These are phyloP conservation scores for Adenanthera pavonina DNA, from an alignment of 306 rosid species.

Conservation along the genomic window DNA sequence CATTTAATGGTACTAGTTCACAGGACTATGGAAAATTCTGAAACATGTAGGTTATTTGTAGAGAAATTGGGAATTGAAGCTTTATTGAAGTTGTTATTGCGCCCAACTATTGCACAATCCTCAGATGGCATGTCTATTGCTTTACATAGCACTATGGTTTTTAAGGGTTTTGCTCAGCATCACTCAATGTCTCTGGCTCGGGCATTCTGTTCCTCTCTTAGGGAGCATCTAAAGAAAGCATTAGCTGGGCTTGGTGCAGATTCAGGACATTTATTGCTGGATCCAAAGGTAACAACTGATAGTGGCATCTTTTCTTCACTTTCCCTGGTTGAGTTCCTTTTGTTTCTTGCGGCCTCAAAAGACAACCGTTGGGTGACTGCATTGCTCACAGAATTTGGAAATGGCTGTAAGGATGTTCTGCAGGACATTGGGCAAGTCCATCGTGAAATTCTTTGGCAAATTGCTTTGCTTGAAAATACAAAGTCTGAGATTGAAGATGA, in stretches of 20 bases:
- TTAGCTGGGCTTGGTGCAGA: slow-evolving; percentile 63
- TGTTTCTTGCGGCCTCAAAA: slow-evolving; percentile 95
- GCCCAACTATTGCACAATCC: slow-evolving; percentile 82
- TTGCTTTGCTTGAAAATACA: slow-evolving; percentile 81
- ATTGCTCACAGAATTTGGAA: slow-evolving; percentile 87
- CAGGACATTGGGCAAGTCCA: slow-evolving; percentile 85
- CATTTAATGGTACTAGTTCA: slow-evolving; percentile 95
- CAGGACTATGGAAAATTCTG: slow-evolving; percentile 93
- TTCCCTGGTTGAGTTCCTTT: slow-evolving; percentile 86
- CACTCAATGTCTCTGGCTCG: slow-evolving; percentile 85
- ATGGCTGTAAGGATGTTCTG: slow-evolving; percentile 83
- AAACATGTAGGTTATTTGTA: slow-evolving; percentile 94
- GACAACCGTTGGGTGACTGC: slow-evolving; percentile 95
- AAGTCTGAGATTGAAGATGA: slow-evolving; percentile 77
- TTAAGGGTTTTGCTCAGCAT: slow-evolving; percentile 93
- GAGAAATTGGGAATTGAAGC: slow-evolving; percentile 93
- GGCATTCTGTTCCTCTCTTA: slow-evolving; percentile 86
- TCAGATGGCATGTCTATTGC: slow-evolving; percentile 97
- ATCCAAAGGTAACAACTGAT: slow-evolving; percentile 73
- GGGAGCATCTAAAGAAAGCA: slow-evolving; percentile 80
- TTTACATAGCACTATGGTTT: slow-evolving; percentile 95
- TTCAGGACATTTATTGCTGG: slow-evolving; percentile 72
- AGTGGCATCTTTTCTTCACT: slow-evolving; percentile 70
- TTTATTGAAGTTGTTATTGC: slow-evolving; percentile 77
- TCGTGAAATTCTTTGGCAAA: slow-evolving; percentile 90